These are phyloP conservation scores for Yamadazyma akitaensis DNA, from an alignment of 805 yeast genomes.

Conservation along the genomic window DNA sequence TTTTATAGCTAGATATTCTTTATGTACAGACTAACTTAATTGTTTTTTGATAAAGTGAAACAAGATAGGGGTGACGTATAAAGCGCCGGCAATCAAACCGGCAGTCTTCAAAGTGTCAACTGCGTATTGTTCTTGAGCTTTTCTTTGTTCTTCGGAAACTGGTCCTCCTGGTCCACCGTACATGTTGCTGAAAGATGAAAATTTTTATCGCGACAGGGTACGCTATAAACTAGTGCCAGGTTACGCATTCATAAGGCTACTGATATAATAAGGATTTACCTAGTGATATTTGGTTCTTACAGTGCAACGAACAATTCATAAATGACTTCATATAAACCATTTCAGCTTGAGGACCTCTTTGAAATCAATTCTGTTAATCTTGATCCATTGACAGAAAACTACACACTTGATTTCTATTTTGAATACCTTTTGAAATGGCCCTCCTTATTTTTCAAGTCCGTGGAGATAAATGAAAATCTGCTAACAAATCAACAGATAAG, in stretches of 20 bases:
- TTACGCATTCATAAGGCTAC: neutral
- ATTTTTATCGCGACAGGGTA: constrained; percentile 6
- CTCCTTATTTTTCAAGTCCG: constrained; percentile 75
- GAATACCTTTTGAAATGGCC: constrained; percentile 89
- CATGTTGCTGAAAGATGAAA: constrained; percentile 23
- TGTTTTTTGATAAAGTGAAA: constrained; percentile 53
- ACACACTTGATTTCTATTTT: constrained; percentile 76
- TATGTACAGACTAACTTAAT: constrained; percentile 22
- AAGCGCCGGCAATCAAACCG: constrained; percentile 58
- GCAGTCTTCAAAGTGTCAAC: constrained; percentile 58
- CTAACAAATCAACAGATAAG: constrained; percentile 28
- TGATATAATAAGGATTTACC: neutral
- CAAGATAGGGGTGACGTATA: constrained; percentile 58
- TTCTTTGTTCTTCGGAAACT: constrained; percentile 62
- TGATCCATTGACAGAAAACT: constrained; percentile 90
- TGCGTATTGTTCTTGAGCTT: constrained; percentile 60
- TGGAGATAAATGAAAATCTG: constrained; percentile 29
- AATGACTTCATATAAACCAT: constrained; percentile 89
- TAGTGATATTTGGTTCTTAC: neutral
- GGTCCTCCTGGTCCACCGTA: constrained; percentile 48
- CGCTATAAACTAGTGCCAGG: neutral
- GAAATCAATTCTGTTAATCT: constrained; percentile 71
- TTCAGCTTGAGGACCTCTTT: constrained; percentile 82
- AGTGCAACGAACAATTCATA: neutral
- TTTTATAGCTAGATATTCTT: neutral